Base-by-base conservation (phyloP, 78 protist genomes). In the Capsaspora owczarzaki region DNA sequence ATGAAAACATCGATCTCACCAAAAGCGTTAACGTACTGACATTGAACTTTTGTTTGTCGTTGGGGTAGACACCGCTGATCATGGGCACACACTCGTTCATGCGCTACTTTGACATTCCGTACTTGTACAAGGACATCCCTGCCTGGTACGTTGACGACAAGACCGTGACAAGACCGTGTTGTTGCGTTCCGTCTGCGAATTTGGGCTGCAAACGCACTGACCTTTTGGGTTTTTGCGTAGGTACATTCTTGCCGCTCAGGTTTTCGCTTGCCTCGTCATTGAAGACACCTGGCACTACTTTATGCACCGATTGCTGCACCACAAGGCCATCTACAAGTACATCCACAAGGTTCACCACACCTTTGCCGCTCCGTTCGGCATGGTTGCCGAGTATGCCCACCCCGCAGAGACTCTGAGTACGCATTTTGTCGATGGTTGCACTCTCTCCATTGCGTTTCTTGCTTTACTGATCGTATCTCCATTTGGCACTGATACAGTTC, bases 271-370 rank as follows among this genome's bases (percentile, higher is more conserved):
- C 77, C 41, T 74, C 40, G 56, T 80, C 42, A 63, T 80, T 19
- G 84, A 80, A 63, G 84, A 80, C 56, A 49, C 69, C 27, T 80
- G 77, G 78, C 69, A 49, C 31, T 80, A 63, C 75, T 80, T 44
- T 10, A 1, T 44, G 44, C 84, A 80, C 44, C 71, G 77, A 6
- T 25, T 70, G 35, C 12, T 80, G 78, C 75, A 80, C 41, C 78
- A 38, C 53, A 47, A 25, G n/a, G 1, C 0, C 40, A 8, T n/a
- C 4, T 79, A 79, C 74, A 4, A 60, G 66, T 72, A 60, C 76
- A 22, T 63, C 23, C 83, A 60, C 83, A 38, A 61, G 70, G 66
- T 80, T 5, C 83, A 80, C 66, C 83, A 80, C 46, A 22, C 37
- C 37, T 38, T 37, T 44, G 12, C 12, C 56, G 60, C 38, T 0